Conservation (phyloP, 2,329 filamentous ascomycete genomes). For the Fonsecaea monophora region DNA sequence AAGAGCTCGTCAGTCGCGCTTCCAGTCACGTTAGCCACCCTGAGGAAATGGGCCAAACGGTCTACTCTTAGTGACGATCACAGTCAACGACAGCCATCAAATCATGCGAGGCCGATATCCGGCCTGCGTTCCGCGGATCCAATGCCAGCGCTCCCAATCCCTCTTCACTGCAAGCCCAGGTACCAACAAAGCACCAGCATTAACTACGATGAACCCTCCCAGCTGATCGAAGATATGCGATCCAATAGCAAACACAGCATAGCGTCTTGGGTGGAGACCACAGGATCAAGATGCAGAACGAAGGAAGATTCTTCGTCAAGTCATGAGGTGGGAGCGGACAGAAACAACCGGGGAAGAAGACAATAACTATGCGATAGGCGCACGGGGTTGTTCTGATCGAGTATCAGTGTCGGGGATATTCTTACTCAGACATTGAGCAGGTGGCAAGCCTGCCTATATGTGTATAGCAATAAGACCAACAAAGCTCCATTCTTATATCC, state of each 20-base stretch:
- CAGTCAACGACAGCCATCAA: background rate
- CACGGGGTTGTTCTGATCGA: background rate
- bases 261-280: background rate
- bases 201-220: constrained; percentile 20
- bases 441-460: background rate
- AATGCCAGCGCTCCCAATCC: background rate
- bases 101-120: background rate
- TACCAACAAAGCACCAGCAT: constrained; percentile 12
- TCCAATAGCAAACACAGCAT: background rate
- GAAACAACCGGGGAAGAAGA: background rate
- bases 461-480: background rate
- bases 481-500: background rate
- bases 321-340: background rate
- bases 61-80: constrained; percentile 9
- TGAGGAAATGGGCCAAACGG: constrained; percentile 16
- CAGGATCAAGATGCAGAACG: background rate
- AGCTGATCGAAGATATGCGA: constrained; percentile 14
- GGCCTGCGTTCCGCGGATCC: background rate
- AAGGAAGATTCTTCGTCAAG: background rate
- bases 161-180: background rate
- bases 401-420: background rate
- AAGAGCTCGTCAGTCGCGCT: constrained; percentile 16
- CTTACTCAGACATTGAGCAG: background rate
- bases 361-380: background rate
- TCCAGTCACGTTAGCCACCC: constrained; percentile 9